These are phyloP conservation scores for Carex sylvatica DNA, from an alignment of 202 grass and related monocot genomes.

Conservation along the genomic window DNA sequence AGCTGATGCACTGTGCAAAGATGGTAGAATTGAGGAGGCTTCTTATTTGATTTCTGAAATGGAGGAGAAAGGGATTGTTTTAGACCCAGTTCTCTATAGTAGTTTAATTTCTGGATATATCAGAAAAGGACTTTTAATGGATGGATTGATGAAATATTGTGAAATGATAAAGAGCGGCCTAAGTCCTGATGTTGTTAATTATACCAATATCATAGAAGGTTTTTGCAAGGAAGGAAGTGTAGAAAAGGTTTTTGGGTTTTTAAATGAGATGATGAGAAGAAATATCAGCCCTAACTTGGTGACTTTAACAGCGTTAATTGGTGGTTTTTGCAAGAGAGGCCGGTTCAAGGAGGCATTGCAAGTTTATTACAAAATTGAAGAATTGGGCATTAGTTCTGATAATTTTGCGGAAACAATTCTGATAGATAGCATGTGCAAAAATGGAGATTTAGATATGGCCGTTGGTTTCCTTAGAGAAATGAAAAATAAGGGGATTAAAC, in stretches of 20 bases:
- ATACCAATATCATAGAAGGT: constrained; percentile 64
- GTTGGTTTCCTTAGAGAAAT: constrained; percentile 59
- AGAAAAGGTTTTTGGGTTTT: constrained; percentile 71
- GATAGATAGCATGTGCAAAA: constrained; percentile 58
- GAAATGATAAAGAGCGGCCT: constrained; percentile 59
- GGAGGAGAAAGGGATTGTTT: constrained; percentile 36
- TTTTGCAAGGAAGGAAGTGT: constrained; percentile 68
- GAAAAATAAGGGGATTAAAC: constrained; percentile 52
- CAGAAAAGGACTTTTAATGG: constrained; percentile 49
- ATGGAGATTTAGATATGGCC: constrained; percentile 45
- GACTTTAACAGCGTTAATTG: constrained; percentile 67
- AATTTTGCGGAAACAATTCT: constrained; percentile 69
- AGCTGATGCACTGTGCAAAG: constrained; percentile 40
- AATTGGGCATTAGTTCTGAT: constrained; percentile 45
- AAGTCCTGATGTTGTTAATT: constrained; percentile 49
- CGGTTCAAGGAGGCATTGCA: constrained; percentile 59
- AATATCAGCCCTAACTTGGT: constrained; percentile 54
- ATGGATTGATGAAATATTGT: constrained; percentile 47
- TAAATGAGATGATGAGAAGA: constrained; percentile 43
- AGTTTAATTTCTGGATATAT: constrained; percentile 55
- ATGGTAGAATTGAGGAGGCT: constrained; percentile 42
- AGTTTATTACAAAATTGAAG: constrained; percentile 53
- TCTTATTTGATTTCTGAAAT: constrained; percentile 42
- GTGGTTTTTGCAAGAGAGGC: constrained; percentile 75
- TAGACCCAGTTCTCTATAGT: constrained; percentile 49